Conservation (phyloP, 2,329 filamentous ascomycete genomes). For the Aspergillus hortae region DNA sequence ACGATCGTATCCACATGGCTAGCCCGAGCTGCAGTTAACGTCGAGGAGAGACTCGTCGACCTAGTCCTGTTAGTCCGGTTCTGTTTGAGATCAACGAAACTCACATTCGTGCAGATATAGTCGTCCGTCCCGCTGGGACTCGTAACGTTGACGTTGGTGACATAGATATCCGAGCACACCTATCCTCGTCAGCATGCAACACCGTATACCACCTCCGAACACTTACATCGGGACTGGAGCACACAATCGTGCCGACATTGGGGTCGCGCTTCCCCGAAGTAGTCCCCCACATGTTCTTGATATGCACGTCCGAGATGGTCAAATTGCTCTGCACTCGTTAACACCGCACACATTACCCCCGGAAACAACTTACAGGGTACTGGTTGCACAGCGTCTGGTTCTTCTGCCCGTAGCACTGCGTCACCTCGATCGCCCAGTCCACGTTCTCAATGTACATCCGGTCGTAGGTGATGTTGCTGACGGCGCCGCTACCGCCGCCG, state of each 20-base stretch:
- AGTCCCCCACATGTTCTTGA: slow-evolving; percentile 56
- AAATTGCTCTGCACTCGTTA: slow-evolving; percentile 36
- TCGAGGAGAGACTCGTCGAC: slow-evolving; percentile 32
- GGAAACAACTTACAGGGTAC: slow-evolving; percentile 46
- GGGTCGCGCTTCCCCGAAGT: slow-evolving; percentile 47
- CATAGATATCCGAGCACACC: slow-evolving; percentile 47
- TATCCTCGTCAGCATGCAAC: slow-evolving; percentile 5
- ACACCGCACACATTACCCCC: neutral
- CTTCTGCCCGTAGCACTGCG: slow-evolving; percentile 63
- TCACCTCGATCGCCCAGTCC: slow-evolving; percentile 62
- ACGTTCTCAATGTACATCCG: slow-evolving; percentile 59
- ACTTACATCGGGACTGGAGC: slow-evolving; percentile 48
- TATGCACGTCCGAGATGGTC: slow-evolving; percentile 53
- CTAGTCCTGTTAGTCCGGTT: slow-evolving; percentile 8
- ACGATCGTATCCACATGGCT: neutral
- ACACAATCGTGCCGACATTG: slow-evolving; percentile 47
- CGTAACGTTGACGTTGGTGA: slow-evolving; percentile 44
- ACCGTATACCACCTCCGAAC: neutral
- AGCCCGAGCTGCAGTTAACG: slow-evolving; percentile 30
- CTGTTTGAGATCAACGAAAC: slow-evolving; percentile 2
- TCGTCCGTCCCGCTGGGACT: slow-evolving; percentile 45
- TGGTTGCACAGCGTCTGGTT: slow-evolving; percentile 60
- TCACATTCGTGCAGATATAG: slow-evolving; percentile 46
- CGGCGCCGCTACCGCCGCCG: slow-evolving; percentile 60
- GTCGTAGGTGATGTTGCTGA: slow-evolving; percentile 66